A percentile compares a stretch with the other conserved stretches of the same genome.
Evolutionary conservation across 1,139 yeast genomes (phyloP).

Genomic region (Yamadazyma atmosphaerica): DNA sequence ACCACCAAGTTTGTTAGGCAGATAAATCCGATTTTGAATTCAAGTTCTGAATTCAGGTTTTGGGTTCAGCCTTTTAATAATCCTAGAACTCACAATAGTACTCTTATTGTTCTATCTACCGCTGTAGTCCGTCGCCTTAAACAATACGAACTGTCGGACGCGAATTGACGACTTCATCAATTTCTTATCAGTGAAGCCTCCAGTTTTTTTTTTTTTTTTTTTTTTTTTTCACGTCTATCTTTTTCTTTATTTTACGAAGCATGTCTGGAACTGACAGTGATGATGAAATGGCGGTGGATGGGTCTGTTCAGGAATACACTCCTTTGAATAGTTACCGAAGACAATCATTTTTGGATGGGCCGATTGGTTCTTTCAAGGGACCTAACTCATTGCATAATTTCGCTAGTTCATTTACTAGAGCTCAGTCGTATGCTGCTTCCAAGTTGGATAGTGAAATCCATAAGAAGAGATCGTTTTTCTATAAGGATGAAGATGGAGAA

Average conservation of each 20-base stretch:
- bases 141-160: too few relatives aligned
- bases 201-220: background rate
- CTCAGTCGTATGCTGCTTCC: constrained; percentile 47
- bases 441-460: constrained; percentile 47
- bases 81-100: too few relatives aligned
- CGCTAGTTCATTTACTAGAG: constrained; percentile 49
- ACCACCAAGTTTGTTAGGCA: background rate
- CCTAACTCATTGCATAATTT: constrained; percentile 49
- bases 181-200: background rate
- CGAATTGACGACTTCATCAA: background rate
- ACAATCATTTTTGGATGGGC: constrained; percentile 37
- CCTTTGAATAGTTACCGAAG: constrained; percentile 23
- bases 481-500: constrained; percentile 17
- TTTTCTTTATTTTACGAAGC: background rate
- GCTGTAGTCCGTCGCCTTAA: too few relatives aligned
- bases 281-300: constrained; percentile 4
- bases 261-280: constrained; percentile 3
- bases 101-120: too few relatives aligned
- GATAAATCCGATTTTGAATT: too few relatives aligned
- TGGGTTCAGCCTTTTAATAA: too few relatives aligned
- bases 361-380: constrained; percentile 49
- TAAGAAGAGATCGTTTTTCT: constrained; percentile 43
- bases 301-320: constrained; percentile 16
- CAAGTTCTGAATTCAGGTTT: too few relatives aligned
- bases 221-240: background rate